Evolutionary conservation across 2,329 filamentous ascomycete species (phyloP), one percentile per base, ranked within the genome.

Genomic region (Rhynchosporium agropyri): DNA sequence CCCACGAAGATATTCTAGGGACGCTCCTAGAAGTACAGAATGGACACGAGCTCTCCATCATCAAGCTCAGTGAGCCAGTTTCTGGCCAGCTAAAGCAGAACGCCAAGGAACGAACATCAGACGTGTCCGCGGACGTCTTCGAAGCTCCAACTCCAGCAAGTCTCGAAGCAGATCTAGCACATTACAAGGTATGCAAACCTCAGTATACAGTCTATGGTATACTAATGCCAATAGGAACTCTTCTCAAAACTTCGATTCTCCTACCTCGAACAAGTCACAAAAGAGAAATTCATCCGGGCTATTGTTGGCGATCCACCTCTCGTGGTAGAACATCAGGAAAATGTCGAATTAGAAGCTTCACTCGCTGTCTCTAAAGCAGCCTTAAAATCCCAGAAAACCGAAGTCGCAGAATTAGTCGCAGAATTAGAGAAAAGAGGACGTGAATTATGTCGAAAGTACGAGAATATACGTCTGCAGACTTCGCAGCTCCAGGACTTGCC

Each of bases 211-310:
- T 0, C 36, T n/a, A 2, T 12, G 13, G 15, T 8, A 33, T 57
- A 20, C 49, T 53, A 54, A 63, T 29, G 6, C 10, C 62, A 46
- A 7, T 4, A 87, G 78, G 93, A 97, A 77, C 85, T 98, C 26
- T 99, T 98, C 77, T 89, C 92, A 48, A 98, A 99, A 79, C 83
- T 98, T 45, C 91, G 94, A 70, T 98, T 98, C 80, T 96, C 91
- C 68, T 98, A 98, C 77, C 90, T 97, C 70, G 95, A 99, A 78
- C 95, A 98, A 80, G 92, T 98, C 66, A 98, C 94, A 50, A 99
- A 98, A 78, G 95, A 99, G 76, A 96, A 97, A 73, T 98, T 97
- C 76, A 88, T 99, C 60, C 91, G 92, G 69, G 89, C 91, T 67
- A 96, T 98, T 70, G 92, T 96, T 15, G 92, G 91, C 67, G 91